phyloP scores from a whole-genome alignment of 2,329 filamentous ascomycete species.

The Nemania sp. region DNA sequence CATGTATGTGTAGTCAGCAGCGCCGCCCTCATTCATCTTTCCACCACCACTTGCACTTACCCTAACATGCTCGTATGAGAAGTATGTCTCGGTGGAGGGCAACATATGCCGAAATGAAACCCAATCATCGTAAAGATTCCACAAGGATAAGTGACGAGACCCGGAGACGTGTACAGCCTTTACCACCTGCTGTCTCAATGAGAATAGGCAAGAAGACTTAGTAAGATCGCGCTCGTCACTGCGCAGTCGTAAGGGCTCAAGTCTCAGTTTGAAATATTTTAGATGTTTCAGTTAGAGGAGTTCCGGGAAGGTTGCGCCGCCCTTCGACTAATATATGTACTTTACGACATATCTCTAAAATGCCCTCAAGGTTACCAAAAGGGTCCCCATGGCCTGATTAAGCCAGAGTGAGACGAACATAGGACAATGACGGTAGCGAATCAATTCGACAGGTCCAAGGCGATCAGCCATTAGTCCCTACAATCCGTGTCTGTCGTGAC shows the following conservation, averaged over 20 bases:
- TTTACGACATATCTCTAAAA: background rate
- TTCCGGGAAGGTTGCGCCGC: background rate
- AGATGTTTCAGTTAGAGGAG: background rate
- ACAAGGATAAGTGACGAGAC: background rate
- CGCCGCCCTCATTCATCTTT: background rate
- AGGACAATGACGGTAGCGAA: background rate
- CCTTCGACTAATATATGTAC: conserved; percentile 23
- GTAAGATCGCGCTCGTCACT: background rate
- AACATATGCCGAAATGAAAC: background rate
- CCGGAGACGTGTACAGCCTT: background rate
- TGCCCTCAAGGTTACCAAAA: conserved; percentile 37
- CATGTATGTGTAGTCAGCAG: background rate
- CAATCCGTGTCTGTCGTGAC: background rate
- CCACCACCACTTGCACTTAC: background rate
- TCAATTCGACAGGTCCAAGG: background rate
- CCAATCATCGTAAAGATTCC: background rate
- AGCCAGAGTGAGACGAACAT: background rate
- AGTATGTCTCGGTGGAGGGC: background rate
- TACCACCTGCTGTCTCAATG: background rate
- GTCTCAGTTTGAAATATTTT: background rate
- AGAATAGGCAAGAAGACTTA: background rate
- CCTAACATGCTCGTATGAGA: background rate
- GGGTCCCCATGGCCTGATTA: conserved; percentile 30
- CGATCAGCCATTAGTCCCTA: background rate
- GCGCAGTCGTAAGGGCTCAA: background rate